Evolutionary conservation across 2,329 filamentous ascomycete species (phyloP).

Genomic region (Penicillium sp.): DNA sequence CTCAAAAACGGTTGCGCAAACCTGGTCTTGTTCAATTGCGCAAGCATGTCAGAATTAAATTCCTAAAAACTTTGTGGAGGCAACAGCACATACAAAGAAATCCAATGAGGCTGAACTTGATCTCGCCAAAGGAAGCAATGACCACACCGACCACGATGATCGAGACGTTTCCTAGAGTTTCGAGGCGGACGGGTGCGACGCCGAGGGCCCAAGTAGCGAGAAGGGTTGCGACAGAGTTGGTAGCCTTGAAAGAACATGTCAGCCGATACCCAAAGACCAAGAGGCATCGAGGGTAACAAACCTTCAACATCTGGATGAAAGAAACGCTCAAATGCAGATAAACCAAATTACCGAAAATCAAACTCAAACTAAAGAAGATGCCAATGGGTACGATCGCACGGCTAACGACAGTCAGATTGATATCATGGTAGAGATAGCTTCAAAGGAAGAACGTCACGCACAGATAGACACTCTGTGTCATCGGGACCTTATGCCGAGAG

Average conservation of each 20-base stretch:
- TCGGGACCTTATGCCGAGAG: conserved; percentile 91
- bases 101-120: conserved; percentile 70
- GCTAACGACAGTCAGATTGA: conserved; percentile 4
- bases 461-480: conserved; percentile 90
- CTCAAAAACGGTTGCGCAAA: conserved; percentile 74
- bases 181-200: conserved; percentile 76
- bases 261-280: not conserved
- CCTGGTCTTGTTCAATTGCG: conserved; percentile 46
- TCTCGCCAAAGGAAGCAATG: conserved; percentile 91
- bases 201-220: conserved; percentile 84
- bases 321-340: conserved; percentile 93
- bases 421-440: not conserved
- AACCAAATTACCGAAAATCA: conserved; percentile 94
- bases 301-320: conserved; percentile 72
- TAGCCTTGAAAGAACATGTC: conserved; percentile 57
- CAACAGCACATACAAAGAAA: conserved; percentile 50
- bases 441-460: not conserved
- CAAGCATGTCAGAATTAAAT: not conserved
- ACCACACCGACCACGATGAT: conserved; percentile 92
- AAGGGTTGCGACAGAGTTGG: conserved; percentile 88
- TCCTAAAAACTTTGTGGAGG: too few relatives aligned
- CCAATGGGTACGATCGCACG: conserved; percentile 93
- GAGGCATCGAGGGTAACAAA: conserved; percentile 53
- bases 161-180: conserved; percentile 85
- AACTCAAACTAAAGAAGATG: conserved; percentile 88